A percentile compares a stretch with the other conserved stretches of the same genome.
These are phyloP conservation scores for Aureobasidium mangrovei DNA, from an alignment of 2,329 filamentous ascomycete species.

Conservation along the genomic window DNA sequence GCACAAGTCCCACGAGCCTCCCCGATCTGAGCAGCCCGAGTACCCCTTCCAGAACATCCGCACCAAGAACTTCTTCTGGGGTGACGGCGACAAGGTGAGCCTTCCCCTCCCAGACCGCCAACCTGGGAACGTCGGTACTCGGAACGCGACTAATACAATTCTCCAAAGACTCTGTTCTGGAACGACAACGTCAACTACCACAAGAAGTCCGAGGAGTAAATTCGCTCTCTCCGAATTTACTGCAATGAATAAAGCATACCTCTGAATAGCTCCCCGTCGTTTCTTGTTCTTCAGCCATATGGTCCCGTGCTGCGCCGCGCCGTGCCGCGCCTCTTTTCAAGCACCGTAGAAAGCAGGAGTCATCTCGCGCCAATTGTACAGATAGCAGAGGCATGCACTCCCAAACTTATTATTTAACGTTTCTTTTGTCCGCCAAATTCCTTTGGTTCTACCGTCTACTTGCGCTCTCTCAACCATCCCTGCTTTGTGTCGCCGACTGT, in stretches of 20 bases:
- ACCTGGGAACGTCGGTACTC: background rate
- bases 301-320: slow-evolving; percentile 6
- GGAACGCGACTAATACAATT: background rate
- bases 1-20: slow-evolving; percentile 77
- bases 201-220: slow-evolving; percentile 58
- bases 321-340: too few relatives aligned
- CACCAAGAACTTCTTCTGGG: slow-evolving; percentile 91
- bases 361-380: slow-evolving; percentile 14
- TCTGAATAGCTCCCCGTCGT: background rate
- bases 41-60: slow-evolving; percentile 98
- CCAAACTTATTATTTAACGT: slow-evolving; percentile 7
- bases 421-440: background rate
- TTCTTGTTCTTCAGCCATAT: slow-evolving; percentile 6
- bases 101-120: background rate
- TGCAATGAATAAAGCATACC: slow-evolving; percentile 8
- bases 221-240: background rate
- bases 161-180: slow-evolving; percentile 55
- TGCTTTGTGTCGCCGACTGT: slow-evolving; percentile 8
- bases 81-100: slow-evolving; percentile 85
- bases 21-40: slow-evolving; percentile 82
- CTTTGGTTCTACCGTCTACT: background rate
- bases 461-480: background rate
- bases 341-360: slow-evolving; percentile 7
- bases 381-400: slow-evolving; percentile 10
- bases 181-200: slow-evolving; percentile 94